Evolutionary conservation across 441 rosid species (phyloP).

Genomic region (Croton setiger): DNA sequence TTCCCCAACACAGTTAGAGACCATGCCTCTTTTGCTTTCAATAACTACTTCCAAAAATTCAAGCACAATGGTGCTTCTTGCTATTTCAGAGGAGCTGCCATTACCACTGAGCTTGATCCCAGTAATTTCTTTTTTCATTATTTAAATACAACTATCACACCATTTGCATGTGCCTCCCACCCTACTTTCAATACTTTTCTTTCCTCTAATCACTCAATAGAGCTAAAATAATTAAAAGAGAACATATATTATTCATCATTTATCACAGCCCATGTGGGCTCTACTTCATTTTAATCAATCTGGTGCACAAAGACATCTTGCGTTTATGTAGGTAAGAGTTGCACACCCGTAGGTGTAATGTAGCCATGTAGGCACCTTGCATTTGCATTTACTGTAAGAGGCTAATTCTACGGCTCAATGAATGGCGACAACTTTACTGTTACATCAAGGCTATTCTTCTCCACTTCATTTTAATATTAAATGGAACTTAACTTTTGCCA

Average conservation of each 20-base stretch:
- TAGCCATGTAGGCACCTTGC: too few species aligned
- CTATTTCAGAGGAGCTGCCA: constrained; percentile 66
- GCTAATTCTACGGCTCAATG: too few species aligned
- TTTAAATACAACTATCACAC: too few species aligned
- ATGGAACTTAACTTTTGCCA: too few species aligned
- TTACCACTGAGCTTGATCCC: constrained; percentile 67
- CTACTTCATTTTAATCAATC: not conserved
- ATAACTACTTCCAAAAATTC: constrained; percentile 61
- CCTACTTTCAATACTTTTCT: not conserved
- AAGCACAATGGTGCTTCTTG: constrained; percentile 62
- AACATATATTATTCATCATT: not conserved
- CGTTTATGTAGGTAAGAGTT: too few species aligned
- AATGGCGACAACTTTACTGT: too few species aligned
- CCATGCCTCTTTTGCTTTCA: constrained; percentile 70
- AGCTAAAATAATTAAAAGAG: not conserved
- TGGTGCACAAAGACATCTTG: too few species aligned
- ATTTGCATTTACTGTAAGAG: too few species aligned
- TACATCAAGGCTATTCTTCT: too few species aligned
- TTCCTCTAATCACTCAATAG: constrained; percentile 11
- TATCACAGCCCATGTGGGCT: constrained; percentile 13
- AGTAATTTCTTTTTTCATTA: constrained; percentile 27
- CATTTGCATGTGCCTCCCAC: constrained; percentile 23
- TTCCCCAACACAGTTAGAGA: constrained; percentile 51
- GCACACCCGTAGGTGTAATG: too few species aligned
- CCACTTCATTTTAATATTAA: too few species aligned